Evolutionary conservation across 2,329 filamentous ascomycete genomes (phyloP), one percentile per base, ranked within the genome.

Genomic region (Ophiobolus disseminans): DNA sequence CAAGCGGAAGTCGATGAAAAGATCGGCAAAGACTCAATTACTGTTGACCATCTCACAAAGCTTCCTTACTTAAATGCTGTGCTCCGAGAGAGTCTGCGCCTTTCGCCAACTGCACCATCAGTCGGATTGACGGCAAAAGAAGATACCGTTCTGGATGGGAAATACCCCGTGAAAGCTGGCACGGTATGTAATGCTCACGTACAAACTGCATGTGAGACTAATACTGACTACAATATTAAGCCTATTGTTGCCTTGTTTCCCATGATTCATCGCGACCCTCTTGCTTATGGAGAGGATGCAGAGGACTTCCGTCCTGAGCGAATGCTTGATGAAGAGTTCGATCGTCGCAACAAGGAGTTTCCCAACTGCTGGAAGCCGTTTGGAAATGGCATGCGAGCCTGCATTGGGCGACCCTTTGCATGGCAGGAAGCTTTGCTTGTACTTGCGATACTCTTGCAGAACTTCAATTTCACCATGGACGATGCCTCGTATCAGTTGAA

Each of bases 41-140:
- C 66, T 0, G 64, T 78, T 38, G 76, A 78, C 5, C 80, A 85
- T 58, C 64, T 86, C 1, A 58, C 73, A 0, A 77, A 78, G 53
- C 74, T 86, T 2, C 70, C 75, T 9, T 86, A 84, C 63, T 58
- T 85, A 37, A 78, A 81, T 44, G 83, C 77, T 6, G 64, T 84
- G 20, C 66, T 85, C 20, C 77, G 79, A 41, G 80, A 52, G 82
- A 85, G 63, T 75, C 80, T 86, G 6, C 80, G 83, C 0, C 76
- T 86, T 2, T 78, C 78, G 0, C 79, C 77, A 23, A 76, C 82
- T 0, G 81, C 82, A 0, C 81, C 82, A 1, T 76, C 79, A 0
- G 82, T 84, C 72, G 50, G 46, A 2, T 45, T 73, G 5, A 57
- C 59, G 5, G 62, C 72, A 0, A 70, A 71, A 2, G 56, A 73